These are phyloP conservation scores for Solanum sejunctum DNA, from an alignment of 257 asterid species.

Conservation along the genomic window DNA sequence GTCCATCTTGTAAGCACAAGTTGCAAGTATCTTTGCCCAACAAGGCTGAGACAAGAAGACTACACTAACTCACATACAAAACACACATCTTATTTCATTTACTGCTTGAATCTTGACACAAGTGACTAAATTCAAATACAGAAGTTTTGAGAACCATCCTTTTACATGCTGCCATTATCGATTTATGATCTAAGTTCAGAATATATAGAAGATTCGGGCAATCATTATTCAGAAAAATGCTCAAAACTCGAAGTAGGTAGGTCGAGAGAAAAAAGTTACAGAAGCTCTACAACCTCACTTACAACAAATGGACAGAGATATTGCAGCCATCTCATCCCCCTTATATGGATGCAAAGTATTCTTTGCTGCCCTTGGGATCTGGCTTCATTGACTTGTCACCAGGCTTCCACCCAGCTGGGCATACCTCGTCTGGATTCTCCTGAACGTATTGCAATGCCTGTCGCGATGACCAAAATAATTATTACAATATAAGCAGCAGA, in stretches of 20 bases:
- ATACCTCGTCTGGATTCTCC: conserved; percentile 96
- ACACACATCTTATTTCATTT: background rate
- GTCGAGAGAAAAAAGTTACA: background rate
- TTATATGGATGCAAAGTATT: conserved; percentile 79
- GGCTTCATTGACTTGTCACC: conserved; percentile 98
- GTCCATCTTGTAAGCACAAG: background rate
- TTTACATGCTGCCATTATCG: background rate
- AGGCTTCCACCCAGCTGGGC: conserved; percentile 99
- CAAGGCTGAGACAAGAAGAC: background rate
- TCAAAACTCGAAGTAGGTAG: background rate
- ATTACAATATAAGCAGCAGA: background rate
- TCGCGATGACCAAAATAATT: background rate
- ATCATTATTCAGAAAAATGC: background rate
- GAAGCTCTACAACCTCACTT: conserved; percentile 8
- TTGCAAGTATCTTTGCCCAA: background rate
- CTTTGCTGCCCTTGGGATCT: conserved; percentile 90
- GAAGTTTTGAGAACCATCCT: background rate
- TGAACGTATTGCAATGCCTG: conserved; percentile 93
- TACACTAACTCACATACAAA: background rate
- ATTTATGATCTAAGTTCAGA: background rate
- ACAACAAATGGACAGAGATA: background rate
- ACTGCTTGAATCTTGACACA: background rate
- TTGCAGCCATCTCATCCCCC: background rate
- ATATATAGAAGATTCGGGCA: background rate
- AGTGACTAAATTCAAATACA: background rate